Base-by-base conservation (phyloP, 768 basidiomycete species). In the Lactarius psammicola region DNA sequence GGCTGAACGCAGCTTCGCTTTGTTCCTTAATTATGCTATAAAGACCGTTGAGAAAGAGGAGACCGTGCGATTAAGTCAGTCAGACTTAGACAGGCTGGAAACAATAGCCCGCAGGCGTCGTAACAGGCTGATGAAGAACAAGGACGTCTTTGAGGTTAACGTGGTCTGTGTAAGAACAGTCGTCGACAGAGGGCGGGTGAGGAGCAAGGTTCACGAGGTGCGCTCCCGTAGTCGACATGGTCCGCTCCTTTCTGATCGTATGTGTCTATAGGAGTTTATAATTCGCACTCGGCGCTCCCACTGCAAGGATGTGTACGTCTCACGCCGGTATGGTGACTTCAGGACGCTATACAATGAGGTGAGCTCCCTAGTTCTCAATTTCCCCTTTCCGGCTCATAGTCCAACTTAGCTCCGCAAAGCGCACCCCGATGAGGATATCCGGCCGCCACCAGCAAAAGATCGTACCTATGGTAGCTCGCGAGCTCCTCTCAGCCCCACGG, bases 261-360 rank as follows among this genome's bases (percentile, higher is more conserved):
- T 6, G 18, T 36, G 30, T 57, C 61, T 40, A 40, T 60, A 98
- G 91, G 97, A 98, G 82, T 99, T 99, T 75, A 87, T 99, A 70
- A 86, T 99, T 34, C 86, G 94, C 34, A 98, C 95, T 0, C 83
- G 88, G 18, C 82, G 94, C 49, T 84, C 86, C 7, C 81, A 85
- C 17, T 82, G 82, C 68, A 82, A 80, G 2, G 95, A 97, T 69
- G 82, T 94, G 1, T 94, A 86, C 75, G 97, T 98, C 5, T 91
- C 94, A 1, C 83, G 97, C 64, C 83, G 97, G 68, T 95, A 98
- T 74, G 96, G 96, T 8, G 97, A 99, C 75, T 99, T 99, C 76
- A 89, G 81, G 74, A 90, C 94, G 2, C 82, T 99, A 20, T 87
- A 88, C 2, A 84, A 87, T 56, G 94, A 97, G 81, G 95, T 91